phyloP scores from a whole-genome alignment of 345 rosid species.

The Firmiana major region DNA sequence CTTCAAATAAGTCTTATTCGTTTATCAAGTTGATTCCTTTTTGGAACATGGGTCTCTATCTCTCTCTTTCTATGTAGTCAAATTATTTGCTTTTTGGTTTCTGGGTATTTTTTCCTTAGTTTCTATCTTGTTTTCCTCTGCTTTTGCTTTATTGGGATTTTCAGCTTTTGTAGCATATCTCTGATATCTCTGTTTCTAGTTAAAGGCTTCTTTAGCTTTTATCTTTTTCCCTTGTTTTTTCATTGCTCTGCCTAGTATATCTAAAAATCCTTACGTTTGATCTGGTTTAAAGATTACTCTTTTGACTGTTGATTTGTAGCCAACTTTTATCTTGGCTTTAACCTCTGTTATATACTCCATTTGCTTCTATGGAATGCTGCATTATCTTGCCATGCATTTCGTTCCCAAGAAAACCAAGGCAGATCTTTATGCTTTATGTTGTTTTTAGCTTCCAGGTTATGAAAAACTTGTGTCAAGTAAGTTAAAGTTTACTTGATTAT shows the following conservation, averaged over 20 bases:
- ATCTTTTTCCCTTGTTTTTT: background rate
- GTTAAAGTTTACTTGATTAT: background rate
- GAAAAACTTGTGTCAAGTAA: background rate
- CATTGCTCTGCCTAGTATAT: slow-evolving; percentile 1
- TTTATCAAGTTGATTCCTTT: slow-evolving; percentile 21
- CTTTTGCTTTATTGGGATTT: background rate
- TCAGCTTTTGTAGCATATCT: background rate
- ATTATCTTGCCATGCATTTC: background rate
- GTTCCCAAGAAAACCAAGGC: background rate
- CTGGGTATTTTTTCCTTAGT: slow-evolving; percentile 6
- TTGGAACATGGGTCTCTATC: background rate
- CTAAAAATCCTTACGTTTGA: slow-evolving; percentile 4
- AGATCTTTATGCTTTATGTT: background rate
- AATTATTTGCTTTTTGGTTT: slow-evolving; percentile 1
- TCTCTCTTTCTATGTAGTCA: background rate
- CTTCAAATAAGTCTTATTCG: background rate
- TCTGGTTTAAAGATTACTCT: slow-evolving; percentile 5
- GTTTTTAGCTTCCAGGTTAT: background rate
- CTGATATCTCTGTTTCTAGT: slow-evolving; percentile 15
- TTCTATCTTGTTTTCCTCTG: background rate
- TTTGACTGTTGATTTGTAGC: background rate
- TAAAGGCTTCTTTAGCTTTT: slow-evolving; percentile 11
- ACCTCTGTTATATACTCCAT: background rate
- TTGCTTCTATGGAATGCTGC: background rate
- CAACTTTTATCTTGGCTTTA: background rate